Evolutionary conservation across 305 asterid species (phyloP).

Genomic region (Fraxinus xanthoxyloides): DNA sequence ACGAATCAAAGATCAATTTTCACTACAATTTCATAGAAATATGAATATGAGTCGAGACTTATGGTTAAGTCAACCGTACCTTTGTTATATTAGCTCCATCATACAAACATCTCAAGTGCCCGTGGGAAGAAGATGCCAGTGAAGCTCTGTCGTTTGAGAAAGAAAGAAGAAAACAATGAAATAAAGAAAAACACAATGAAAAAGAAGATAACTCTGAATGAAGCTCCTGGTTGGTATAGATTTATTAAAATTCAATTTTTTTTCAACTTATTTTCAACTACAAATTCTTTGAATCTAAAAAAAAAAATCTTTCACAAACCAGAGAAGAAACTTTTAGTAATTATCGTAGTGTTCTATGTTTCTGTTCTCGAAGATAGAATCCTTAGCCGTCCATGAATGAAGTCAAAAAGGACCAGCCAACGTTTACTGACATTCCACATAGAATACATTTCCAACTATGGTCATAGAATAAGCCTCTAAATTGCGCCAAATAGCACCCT

Average conservation of each 20-base stretch:
- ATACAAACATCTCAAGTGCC: conserved; percentile 19
- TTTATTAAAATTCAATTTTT: neutral
- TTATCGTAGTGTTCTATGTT: neutral
- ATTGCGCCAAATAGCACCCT: conserved; percentile 34
- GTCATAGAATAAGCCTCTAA: neutral
- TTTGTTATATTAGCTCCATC: conserved; percentile 22
- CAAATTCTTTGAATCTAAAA: neutral
- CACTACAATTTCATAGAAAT: neutral
- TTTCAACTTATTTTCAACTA: neutral
- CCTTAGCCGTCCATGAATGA: conserved; percentile 20
- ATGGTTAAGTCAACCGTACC: conserved; percentile 24
- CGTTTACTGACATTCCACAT: neutral
- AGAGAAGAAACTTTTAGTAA: neutral
- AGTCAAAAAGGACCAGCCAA: conserved; percentile 31
- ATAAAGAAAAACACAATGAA: neutral
- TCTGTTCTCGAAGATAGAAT: neutral
- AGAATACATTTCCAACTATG: neutral
- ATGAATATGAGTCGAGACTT: neutral
- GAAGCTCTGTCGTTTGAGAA: conserved; percentile 30
- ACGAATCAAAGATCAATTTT: neutral
- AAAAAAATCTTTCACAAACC: neutral
- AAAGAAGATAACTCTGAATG: neutral
- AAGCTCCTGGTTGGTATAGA: neutral
- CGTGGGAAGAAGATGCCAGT: conserved; percentile 29
- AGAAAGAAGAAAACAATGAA: neutral